Conservation (phyloP, 2,329 filamentous ascomycete species). For the Cladophialophora immunda region DNA sequence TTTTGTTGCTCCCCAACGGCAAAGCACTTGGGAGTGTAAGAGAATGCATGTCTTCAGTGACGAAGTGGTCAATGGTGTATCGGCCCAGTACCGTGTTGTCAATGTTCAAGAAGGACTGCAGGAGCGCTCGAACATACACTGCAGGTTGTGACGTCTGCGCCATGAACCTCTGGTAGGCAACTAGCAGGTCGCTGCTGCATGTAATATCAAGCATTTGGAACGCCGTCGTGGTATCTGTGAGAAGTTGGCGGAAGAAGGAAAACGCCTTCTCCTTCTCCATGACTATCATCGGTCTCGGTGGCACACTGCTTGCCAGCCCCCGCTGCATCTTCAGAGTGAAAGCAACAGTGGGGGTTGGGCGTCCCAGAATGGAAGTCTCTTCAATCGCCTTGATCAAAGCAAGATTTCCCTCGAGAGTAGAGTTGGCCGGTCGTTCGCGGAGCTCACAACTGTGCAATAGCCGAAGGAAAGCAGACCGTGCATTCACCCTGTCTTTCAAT, state of each 20-base stretch:
- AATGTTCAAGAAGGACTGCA: slow-evolving; percentile 79
- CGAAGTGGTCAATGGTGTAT: slow-evolving; percentile 74
- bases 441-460: slow-evolving; percentile 25
- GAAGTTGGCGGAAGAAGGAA: slow-evolving; percentile 73
- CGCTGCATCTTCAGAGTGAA: slow-evolving; percentile 92
- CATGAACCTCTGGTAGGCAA: slow-evolving; percentile 77
- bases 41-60: slow-evolving; percentile 83
- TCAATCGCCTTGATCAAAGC: slow-evolving; percentile 63
- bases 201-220: slow-evolving; percentile 66
- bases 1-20: slow-evolving; percentile 74
- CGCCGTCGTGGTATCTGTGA: slow-evolving; percentile 75
- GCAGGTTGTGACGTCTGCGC: slow-evolving; percentile 82
- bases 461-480: slow-evolving; percentile 60
- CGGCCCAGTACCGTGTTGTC: slow-evolving; percentile 74
- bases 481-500: slow-evolving; percentile 70
- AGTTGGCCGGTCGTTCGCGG: slow-evolving; percentile 1
- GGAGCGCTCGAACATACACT: slow-evolving; percentile 80
- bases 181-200: slow-evolving; percentile 50
- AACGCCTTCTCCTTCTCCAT: slow-evolving; percentile 74
- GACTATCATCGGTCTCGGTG: slow-evolving; percentile 86
- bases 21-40: slow-evolving; percentile 74
- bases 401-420: slow-evolving; percentile 5
- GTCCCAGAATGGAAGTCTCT: slow-evolving; percentile 69
- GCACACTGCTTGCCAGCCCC: slow-evolving; percentile 91
- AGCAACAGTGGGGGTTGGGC: slow-evolving; percentile 70